Conservation (phyloP, 2,329 filamentous ascomycete genomes). For the Aspergillus fumigatiaffinis region DNA sequence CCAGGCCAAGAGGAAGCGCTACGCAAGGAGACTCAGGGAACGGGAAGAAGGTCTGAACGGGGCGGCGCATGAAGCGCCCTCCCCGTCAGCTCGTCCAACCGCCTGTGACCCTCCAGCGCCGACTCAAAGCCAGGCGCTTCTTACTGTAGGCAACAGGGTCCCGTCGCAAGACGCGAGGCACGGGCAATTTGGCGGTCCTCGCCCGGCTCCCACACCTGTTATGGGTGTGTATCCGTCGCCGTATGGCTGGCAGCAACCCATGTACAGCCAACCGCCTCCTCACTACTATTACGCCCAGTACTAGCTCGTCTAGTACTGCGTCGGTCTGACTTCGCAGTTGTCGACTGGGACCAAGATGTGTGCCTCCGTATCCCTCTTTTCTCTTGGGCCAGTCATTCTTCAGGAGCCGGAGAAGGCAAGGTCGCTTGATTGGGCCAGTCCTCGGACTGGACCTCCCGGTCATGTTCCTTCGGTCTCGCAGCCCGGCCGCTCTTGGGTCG, state of each 20-base stretch:
- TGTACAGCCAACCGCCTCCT: neutral
- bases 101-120: neutral
- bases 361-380: neutral
- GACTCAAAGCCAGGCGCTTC: neutral
- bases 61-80: neutral
- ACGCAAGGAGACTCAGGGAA: neutral
- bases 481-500: neutral
- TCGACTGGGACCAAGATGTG: neutral
- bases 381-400: neutral
- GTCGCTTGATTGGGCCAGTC: neutral
- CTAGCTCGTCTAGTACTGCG: neutral
- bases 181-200: neutral
- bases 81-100: neutral
- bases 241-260: neutral
- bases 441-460: neutral
- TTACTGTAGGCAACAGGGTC: neutral
- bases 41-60: neutral
- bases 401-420: neutral
- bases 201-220: neutral
- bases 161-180: neutral
- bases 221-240: conserved; percentile 1
- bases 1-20: conserved; percentile 10
- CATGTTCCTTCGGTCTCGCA: neutral
- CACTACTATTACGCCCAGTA: neutral
- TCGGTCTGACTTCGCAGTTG: neutral